Base-by-base conservation (phyloP, 2,329 filamentous ascomycete genomes). In the Microcyclospora pomicola region DNA sequence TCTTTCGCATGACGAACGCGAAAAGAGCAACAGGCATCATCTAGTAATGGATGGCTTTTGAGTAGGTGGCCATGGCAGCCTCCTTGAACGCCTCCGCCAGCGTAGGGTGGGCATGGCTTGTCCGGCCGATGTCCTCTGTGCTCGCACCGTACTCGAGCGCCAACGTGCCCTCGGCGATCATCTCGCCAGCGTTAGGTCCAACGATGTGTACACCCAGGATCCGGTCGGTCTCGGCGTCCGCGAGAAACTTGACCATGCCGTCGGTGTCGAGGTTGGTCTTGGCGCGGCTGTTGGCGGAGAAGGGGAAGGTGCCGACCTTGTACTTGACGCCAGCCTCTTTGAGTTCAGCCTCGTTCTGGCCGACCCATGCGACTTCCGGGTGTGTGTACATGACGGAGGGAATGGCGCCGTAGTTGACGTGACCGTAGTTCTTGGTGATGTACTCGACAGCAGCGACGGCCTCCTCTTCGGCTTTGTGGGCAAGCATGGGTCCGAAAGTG, bases 381-480 rank as follows among this genome's bases (percentile, higher is more conserved):
- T 95, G 81, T 9, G 91, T 96, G 75, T 98, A 98, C 91, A 98
- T 98, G 67, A 98, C 91, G 27, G 84, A 91, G 49, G 91, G 91
- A 59, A 98, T 98, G 63, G 82, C 84, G 56, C 77, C 84, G 68
- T 98, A 98, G 80, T 98, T 98, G 67, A 98, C 91, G 65, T 98
- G 91, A 42, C 91, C 91, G 65, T 92, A 82, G 49, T 86, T 86
- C 73, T 96, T 96, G 69, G 84, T 88, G 66, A 98, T 91, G 72
- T 86, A 96, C 67, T 98, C 91, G 46, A 96, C 73, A 41, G 80
- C 88, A 27, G 91, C 91, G 47, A 96, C 87, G 43, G 75, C 91
- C 68, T 98, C 91, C 67, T 98, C 91, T 67, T 98, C 91, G 36
- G 91, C 91, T 75, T 98, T 98, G 75, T 98, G 91, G 38, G 91